Evolutionary conservation across 2,329 filamentous ascomycete species (phyloP).

Genomic region (Cytospora chrysosperma): DNA sequence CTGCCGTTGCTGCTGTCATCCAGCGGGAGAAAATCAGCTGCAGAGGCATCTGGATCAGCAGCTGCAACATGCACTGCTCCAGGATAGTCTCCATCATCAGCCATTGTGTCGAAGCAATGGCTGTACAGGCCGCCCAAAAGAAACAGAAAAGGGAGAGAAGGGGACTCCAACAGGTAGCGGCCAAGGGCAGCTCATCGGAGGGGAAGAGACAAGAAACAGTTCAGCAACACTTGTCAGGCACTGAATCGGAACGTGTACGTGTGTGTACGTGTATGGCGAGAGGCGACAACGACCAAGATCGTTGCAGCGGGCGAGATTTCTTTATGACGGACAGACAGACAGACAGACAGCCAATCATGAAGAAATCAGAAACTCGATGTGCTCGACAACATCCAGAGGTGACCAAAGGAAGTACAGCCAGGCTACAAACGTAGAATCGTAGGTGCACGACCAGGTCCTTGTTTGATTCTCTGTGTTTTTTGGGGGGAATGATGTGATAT

Average conservation of each 20-base stretch:
- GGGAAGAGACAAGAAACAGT: slow-evolving; percentile 13
- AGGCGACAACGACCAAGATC: slow-evolving; percentile 20
- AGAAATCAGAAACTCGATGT: neutral
- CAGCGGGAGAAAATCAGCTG: slow-evolving; percentile 24
- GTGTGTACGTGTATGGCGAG: slow-evolving; percentile 2
- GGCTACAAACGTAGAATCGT: slow-evolving; percentile 6
- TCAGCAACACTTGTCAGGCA: slow-evolving; percentile 25
- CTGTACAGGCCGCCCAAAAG: slow-evolving; percentile 1
- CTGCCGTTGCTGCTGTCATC: slow-evolving; percentile 24
- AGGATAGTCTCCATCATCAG: slow-evolving; percentile 7
- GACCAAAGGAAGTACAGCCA: neutral
- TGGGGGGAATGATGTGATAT: neutral
- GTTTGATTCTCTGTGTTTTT: too few species aligned
- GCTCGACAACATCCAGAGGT: neutral
- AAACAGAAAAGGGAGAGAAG: slow-evolving; percentile 20
- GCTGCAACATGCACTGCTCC: slow-evolving; percentile 15
- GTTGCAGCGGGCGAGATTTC: slow-evolving; percentile 14
- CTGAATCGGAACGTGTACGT: slow-evolving; percentile 1
- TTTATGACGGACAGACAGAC: neutral
- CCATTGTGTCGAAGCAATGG: slow-evolving; percentile 20
- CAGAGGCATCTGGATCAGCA: slow-evolving; percentile 19
- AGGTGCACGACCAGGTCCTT: neutral
- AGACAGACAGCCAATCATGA: neutral
- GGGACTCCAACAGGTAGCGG: neutral
- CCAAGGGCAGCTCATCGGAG: slow-evolving; percentile 11